These are phyloP conservation scores for Drosera capensis DNA, from an alignment of 148 eudicot genomes.

Conservation along the genomic window DNA sequence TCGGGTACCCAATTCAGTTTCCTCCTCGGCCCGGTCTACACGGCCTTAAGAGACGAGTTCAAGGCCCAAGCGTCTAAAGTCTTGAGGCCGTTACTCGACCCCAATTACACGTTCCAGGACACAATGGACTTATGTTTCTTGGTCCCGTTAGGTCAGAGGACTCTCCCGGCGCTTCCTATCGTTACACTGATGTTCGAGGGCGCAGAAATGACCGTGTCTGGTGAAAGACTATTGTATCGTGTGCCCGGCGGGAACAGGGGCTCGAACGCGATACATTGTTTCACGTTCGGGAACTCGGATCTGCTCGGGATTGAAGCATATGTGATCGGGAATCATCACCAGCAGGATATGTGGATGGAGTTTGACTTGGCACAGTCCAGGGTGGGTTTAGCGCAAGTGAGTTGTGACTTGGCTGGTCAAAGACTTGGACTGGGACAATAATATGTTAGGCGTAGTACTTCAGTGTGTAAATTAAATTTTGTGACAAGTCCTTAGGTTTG, in stretches of 20 bases:
- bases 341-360: constrained; percentile 88
- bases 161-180: constrained; percentile 34
- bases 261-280: constrained; percentile 46
- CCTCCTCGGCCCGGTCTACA: constrained; percentile 64
- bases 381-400: constrained; percentile 62
- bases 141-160: constrained; percentile 19
- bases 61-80: constrained; percentile 29
- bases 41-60: constrained; percentile 44
- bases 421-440: constrained; percentile 28
- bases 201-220: constrained; percentile 62
- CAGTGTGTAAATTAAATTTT: too few species aligned
- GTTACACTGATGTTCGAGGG: constrained; percentile 66
- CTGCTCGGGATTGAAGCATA: constrained; percentile 55
- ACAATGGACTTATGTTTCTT: constrained; percentile 70
- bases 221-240: constrained; percentile 39
- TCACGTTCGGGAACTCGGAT: constrained; percentile 82
- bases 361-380: constrained; percentile 62
- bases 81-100: constrained; percentile 27
- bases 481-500: too few species aligned
- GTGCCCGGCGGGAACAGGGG: constrained; percentile 42
- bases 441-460: too few species aligned
- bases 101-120: constrained; percentile 57
- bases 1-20: constrained; percentile 90
- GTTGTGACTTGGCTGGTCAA: constrained; percentile 71
- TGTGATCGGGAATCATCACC: constrained; percentile 86